A percentile compares a stretch with the other conserved stretches of the same genome.
Conservation (phyloP, 805 yeast genomes). For the Metschnikowia proteae region DNA sequence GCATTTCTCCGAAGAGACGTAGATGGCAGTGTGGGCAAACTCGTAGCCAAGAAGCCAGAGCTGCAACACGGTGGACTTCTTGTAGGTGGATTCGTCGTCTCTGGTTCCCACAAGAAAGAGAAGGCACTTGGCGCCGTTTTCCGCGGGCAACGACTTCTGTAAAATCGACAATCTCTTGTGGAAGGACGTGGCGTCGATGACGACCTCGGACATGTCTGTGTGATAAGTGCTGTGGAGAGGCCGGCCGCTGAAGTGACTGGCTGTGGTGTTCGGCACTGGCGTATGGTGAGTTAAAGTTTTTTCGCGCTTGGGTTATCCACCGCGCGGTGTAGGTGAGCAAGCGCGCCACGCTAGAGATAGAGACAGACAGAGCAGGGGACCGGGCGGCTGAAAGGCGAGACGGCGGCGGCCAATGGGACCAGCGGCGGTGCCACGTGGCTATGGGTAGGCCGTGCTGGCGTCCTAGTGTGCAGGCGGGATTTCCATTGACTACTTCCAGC, state of each 20-base stretch:
- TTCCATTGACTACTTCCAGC: too few species aligned
- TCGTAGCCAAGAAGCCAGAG: constrained; percentile 93
- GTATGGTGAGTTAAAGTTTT: not conserved
- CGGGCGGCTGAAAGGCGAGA: too few species aligned
- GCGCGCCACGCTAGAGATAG: not conserved
- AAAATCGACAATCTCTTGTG: constrained; percentile 47
- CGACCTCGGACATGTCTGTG: constrained; percentile 52
- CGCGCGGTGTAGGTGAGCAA: not conserved
- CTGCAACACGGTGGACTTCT: constrained; percentile 80
- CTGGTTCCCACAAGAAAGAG: constrained; percentile 78
- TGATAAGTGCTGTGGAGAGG: not conserved
- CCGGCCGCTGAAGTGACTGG: constrained; percentile 3
- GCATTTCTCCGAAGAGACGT: constrained; percentile 55
- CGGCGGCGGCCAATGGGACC: too few species aligned
- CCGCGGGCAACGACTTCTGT: constrained; percentile 31
- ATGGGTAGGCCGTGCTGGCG: too few species aligned
- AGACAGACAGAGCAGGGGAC: too few species aligned
- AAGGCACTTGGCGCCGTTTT: constrained; percentile 24
- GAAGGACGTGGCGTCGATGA: constrained; percentile 50
- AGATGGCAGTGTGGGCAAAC: constrained; percentile 85
- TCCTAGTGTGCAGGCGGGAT: too few species aligned
- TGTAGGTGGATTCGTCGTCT: constrained; percentile 85
- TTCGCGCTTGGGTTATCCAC: not conserved
- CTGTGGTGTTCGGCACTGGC: constrained; percentile 1
- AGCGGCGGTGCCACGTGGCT: too few species aligned